Evolutionary conservation across 2,329 filamentous ascomycete species (phyloP).

Genomic region (Tolypocladium pustulatum): DNA sequence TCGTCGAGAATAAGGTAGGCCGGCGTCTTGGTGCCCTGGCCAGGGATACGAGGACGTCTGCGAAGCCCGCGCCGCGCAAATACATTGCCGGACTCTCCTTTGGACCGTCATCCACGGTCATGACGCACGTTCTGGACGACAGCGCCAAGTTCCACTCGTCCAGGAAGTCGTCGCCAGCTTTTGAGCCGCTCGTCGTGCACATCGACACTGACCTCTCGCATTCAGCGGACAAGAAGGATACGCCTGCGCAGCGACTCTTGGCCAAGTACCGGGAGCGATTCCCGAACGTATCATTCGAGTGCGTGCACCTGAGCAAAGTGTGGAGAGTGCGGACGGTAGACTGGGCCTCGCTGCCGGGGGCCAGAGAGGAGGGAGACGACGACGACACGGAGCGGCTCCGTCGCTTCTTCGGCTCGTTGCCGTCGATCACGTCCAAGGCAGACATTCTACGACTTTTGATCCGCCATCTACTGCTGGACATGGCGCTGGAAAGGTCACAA

Average conservation of each 20-base stretch:
- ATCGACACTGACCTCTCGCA: conserved; percentile 32
- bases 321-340: conserved; percentile 41
- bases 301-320: conserved; percentile 52
- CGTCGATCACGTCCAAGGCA: conserved; percentile 63
- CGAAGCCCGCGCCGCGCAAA: conserved; percentile 21
- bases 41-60: conserved; percentile 31
- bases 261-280: conserved; percentile 48
- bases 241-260: conserved; percentile 33
- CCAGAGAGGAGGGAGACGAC: conserved; percentile 8
- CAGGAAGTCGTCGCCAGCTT: conserved; percentile 54
- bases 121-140: conserved; percentile 65
- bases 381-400: conserved; percentile 35
- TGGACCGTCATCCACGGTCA: conserved; percentile 66
- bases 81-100: conserved; percentile 75
- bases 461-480: conserved; percentile 58
- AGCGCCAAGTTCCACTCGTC: conserved; percentile 56
- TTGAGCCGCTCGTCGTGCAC: conserved; percentile 53
- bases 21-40: conserved; percentile 54
- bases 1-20: conserved; percentile 66
- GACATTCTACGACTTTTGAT: conserved; percentile 65
- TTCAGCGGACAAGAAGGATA: conserved; percentile 7
- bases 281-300: conserved; percentile 53
- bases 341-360: conserved; percentile 34
- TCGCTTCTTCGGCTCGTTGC: conserved; percentile 47
- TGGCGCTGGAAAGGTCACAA: conserved; percentile 50